Conservation (phyloP, 345 rosid species). For the Rhizophora mangle region DNA sequence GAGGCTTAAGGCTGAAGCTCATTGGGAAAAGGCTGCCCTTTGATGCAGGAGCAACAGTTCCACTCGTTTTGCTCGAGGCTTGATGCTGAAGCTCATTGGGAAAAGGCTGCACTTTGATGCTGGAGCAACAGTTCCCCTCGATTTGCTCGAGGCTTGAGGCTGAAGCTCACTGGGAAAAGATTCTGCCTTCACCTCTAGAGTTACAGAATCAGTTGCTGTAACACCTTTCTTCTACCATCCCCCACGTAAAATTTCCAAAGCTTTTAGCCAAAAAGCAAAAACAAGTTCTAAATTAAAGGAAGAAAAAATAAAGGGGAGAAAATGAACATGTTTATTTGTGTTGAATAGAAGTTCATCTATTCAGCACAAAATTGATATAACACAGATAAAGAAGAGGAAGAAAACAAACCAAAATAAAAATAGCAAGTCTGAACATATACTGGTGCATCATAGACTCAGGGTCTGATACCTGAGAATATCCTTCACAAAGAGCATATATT, state of each 20-base stretch:
- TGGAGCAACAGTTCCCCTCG: no score
- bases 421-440: not conserved
- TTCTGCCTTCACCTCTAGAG: slow-evolving; percentile 44
- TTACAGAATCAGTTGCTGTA: slow-evolving; percentile 54
- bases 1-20: slow-evolving; percentile 35
- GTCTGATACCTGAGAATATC: slow-evolving; percentile 68
- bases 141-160: slow-evolving; percentile 11
- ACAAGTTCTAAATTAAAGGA: not conserved
- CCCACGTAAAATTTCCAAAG: slow-evolving; percentile 38
- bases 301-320: no score
- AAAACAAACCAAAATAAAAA: not conserved
- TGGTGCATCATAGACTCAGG: not conserved
- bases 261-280: not conserved
- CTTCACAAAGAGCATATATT: slow-evolving; percentile 88
- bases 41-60: no score
- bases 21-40: slow-evolving; percentile 34
- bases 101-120: no score
- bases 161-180: slow-evolving; percentile 44
- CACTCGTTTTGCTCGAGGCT: no score
- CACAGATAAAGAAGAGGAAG: not conserved
- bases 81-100: no score
- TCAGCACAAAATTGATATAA: no score
- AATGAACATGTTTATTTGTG: no score
- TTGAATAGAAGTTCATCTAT: no score
- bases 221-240: slow-evolving; percentile 93